Base-by-base conservation (phyloP, 768 basidiomycete species). In the Xanthoconium purpureum region DNA sequence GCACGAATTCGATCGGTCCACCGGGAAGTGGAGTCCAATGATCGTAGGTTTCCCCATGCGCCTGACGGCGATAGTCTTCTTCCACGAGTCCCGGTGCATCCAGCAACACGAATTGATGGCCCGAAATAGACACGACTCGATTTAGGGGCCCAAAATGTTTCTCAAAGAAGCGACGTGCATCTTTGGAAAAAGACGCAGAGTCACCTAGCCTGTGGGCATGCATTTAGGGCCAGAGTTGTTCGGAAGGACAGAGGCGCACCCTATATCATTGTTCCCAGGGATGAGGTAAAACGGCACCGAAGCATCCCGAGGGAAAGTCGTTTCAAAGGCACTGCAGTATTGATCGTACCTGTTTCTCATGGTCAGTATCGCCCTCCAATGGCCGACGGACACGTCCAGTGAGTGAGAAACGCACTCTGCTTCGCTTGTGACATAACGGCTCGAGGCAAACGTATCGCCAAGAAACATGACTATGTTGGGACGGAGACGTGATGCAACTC, bases 261-360 rank as follows among this genome's bases (percentile, higher is more conserved):
- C 84, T 44, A 94, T 78, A 62, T 94, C 91, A 60, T 85, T 87
- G 61, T 94, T 94, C n/a, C 91, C 91, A 8, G 88, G 85, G 40
- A 91, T 75, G 63, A 82, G 84, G 71, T 84, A 80, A 50, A 78
- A 75, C 1, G 75, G 65, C 15, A 75, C 68, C 4, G 72, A 71
- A 14, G 73, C 54, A 18, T 79, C 68, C 2, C 75, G 62, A 17
- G 74, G 67, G 64, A 91, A 91, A 32, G 85, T 83, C 5, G 74
- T 72, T 62, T 82, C 79, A 74, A 92, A 92, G 50, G 83, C 79
- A 35, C 73, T 71, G 18, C 74, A 76, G 54, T 89, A 89, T 20
- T 71, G 64, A 37, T 79, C 72, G 67, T 89, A 90, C 66, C 91
- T 93, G 58, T 42, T 60, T 38, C 29, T 42, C 48, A 18, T 33